Percentiles rank a stretch among this genome's conserved stretches.
phyloP scores from a whole-genome alignment of 257 asterid genomes.

The Solanum ossicruentum region DNA sequence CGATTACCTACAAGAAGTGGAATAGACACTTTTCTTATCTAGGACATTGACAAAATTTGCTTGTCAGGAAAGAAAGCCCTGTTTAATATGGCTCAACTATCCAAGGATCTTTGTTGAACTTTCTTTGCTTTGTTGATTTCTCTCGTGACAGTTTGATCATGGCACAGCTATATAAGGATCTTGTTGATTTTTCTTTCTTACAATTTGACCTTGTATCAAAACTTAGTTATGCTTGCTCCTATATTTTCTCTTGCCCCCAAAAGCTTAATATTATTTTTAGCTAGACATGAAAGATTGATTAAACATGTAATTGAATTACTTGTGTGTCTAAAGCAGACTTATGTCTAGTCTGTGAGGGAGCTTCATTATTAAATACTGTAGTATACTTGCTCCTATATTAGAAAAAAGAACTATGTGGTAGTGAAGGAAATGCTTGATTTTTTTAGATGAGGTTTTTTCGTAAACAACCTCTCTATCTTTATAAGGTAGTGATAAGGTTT shows the following conservation, averaged over 20 bases:
- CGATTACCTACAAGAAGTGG: conserved; percentile 91
- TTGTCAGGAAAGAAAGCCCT: background rate
- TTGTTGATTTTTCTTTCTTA: background rate
- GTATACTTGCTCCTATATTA: no score
- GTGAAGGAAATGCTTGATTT: no score
- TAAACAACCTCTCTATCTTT: no score
- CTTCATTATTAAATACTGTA: background rate
- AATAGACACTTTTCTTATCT: conserved; percentile 16
- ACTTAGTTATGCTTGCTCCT: background rate
- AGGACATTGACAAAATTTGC: background rate
- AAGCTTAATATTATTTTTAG: background rate
- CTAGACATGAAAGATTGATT: background rate
- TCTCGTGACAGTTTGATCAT: background rate
- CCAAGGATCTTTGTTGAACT: background rate
- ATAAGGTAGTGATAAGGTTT: no score
- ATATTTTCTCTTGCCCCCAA: background rate
- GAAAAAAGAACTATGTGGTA: background rate
- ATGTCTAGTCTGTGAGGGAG: background rate
- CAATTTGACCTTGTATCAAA: background rate
- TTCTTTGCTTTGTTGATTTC: background rate
- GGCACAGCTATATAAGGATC: background rate
- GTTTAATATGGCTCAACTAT: background rate
- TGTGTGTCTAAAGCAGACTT: background rate
- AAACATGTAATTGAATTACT: background rate
- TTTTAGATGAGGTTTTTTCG: no score